A percentile compares a stretch with the other conserved stretches of the same genome.
Conservation (phyloP, 176 grass and related monocot genomes). For the Carex kokanica region DNA sequence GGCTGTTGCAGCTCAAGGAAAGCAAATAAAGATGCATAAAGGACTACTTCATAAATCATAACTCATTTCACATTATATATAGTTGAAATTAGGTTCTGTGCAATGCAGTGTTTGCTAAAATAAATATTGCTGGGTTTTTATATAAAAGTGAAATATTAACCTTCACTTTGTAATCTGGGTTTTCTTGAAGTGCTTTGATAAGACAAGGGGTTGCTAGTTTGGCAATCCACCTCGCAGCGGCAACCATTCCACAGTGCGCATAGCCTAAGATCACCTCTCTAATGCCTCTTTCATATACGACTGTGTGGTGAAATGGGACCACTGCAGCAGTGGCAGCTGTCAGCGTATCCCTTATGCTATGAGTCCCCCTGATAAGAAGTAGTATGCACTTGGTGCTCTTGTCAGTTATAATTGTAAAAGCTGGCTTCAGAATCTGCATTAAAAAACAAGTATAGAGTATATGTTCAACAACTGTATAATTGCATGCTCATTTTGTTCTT, state of each 20-base stretch:
- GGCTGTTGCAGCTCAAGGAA: background rate
- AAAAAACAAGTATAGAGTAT: background rate
- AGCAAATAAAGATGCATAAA: background rate
- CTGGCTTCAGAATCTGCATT: constrained; percentile 93
- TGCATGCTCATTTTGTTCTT: background rate
- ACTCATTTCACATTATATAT: background rate
- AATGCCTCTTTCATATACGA: constrained; percentile 83
- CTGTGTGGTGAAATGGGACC: constrained; percentile 94
- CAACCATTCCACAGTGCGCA: constrained; percentile 99
- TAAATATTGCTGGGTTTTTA: background rate
- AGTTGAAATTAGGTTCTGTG: background rate
- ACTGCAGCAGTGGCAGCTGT: constrained; percentile 93
- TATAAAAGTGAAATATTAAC: constrained; percentile 24
- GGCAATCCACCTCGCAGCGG: constrained; percentile 93
- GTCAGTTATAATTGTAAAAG: constrained; percentile 89
- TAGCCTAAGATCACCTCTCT: constrained; percentile 93
- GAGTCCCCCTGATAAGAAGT: constrained; percentile 90
- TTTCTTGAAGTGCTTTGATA: constrained; percentile 46
- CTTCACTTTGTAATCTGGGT: constrained; percentile 80
- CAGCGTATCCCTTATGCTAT: constrained; percentile 95
- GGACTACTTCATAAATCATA: background rate
- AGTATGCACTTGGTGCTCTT: constrained; percentile 75
- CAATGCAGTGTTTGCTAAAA: background rate
- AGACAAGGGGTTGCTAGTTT: constrained; percentile 89
- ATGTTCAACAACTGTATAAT: background rate